Percentiles rank a stretch among this genome's conserved stretches.
Evolutionary conservation across 1,284 basidiomycete species (phyloP).

Genomic region (Ustilago tritici): DNA sequence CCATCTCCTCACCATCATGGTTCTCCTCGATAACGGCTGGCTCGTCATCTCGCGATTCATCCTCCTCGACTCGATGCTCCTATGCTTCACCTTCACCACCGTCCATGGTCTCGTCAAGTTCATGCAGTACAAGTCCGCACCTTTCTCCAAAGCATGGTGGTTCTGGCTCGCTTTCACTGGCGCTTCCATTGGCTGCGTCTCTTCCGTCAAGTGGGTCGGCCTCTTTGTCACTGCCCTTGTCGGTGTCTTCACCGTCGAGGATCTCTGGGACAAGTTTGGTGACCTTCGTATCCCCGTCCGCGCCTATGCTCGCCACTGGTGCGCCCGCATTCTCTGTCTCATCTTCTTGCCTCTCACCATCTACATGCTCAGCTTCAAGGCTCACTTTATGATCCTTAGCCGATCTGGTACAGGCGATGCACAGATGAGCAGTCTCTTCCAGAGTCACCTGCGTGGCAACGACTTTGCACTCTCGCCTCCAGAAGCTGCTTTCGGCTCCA

Average conservation of each 20-base stretch:
- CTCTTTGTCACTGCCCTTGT: constrained; percentile 94
- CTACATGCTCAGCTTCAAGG: constrained; percentile 93
- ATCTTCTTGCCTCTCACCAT: constrained; percentile 90
- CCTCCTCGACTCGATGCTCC: constrained; percentile 94
- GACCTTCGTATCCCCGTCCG: constrained; percentile 89
- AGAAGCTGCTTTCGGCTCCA: constrained; percentile 90
- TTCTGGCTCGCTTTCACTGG: constrained; percentile 91
- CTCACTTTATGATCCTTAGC: constrained; percentile 94
- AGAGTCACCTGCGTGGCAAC: constrained; percentile 94
- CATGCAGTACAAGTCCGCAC: constrained; percentile 86
- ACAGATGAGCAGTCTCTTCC: constrained; percentile 98
- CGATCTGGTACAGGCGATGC: constrained; percentile 95
- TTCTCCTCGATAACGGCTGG: constrained; percentile 90
- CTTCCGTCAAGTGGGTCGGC: constrained; percentile 95
- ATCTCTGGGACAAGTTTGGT: constrained; percentile 98
- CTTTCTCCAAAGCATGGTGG: constrained; percentile 97
- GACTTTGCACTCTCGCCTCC: constrained; percentile 78
- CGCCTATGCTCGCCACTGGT: constrained; percentile 91
- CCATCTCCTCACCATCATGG: constrained; percentile 93
- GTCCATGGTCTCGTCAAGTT: constrained; percentile 95
- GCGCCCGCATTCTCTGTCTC: constrained; percentile 84
- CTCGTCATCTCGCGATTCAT: constrained; percentile 96
- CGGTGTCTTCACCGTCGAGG: constrained; percentile 95
- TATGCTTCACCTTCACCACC: constrained; percentile 97
- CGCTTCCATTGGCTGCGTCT: constrained; percentile 92